These are phyloP conservation scores for Claviceps cyperi DNA, from an alignment of 2,329 filamentous ascomycete species.

Conservation along the genomic window DNA sequence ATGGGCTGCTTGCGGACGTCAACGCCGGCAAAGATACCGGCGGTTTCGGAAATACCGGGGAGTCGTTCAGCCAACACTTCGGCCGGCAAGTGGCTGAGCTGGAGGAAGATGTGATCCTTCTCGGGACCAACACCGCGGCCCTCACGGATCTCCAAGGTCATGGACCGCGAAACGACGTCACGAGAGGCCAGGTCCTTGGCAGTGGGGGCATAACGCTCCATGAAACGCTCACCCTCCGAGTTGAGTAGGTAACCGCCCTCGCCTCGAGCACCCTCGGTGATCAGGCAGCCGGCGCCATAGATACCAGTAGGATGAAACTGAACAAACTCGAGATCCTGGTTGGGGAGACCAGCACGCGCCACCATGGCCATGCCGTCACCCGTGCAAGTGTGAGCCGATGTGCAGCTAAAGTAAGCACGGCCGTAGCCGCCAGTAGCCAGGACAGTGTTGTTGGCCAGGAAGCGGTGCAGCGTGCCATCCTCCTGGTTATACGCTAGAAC, in stretches of 20 bases:
- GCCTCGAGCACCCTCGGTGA: constrained; percentile 93
- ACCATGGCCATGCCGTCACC: constrained; percentile 99
- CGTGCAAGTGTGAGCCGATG: constrained; percentile 94
- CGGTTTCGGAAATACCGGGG: constrained; percentile 96
- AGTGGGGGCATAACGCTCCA: constrained; percentile 96
- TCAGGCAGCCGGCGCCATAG: constrained; percentile 94
- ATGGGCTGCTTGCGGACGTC: constrained; percentile 96
- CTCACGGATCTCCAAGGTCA: constrained; percentile 97
- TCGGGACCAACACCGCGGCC: constrained; percentile 93
- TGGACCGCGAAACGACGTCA: constrained; percentile 92
- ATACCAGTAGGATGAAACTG: constrained; percentile 99
- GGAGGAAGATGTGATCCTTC: constrained; percentile 97
- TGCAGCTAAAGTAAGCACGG: constrained; percentile 96
- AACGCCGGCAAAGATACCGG: constrained; percentile 91
- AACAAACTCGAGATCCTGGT: constrained; percentile 98
- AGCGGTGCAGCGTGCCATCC: constrained; percentile 92
- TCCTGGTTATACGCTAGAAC: constrained; percentile 97
- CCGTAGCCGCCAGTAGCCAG: constrained; percentile 95
- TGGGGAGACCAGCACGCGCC: constrained; percentile 87
- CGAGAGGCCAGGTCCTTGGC: constrained; percentile 95
- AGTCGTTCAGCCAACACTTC: constrained; percentile 92
- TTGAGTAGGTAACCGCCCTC: constrained; percentile 97
- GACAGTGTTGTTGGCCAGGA: constrained; percentile 93
- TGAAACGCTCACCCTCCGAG: constrained; percentile 96
- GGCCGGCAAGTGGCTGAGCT: constrained; percentile 85